These are phyloP conservation scores for Setomelanomma holmii DNA, from an alignment of 2,329 filamentous ascomycete genomes.

Conservation along the genomic window DNA sequence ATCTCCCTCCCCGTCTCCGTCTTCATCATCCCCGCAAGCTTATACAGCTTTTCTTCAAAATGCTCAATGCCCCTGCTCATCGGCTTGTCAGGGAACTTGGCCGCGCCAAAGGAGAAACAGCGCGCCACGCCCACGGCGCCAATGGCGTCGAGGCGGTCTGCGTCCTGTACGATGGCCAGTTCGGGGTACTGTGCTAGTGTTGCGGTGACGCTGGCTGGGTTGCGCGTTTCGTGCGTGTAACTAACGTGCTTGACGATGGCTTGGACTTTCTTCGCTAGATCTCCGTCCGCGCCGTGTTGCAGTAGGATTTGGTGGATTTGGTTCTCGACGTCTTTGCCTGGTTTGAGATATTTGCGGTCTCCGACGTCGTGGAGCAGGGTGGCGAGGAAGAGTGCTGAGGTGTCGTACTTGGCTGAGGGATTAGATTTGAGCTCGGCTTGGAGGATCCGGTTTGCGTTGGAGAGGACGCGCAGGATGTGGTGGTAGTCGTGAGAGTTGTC, in stretches of 20 bases:
- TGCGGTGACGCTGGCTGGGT: conserved; percentile 65
- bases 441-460: conserved; percentile 73
- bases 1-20: conserved; percentile 32
- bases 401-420: conserved; percentile 54
- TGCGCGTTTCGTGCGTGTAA: conserved; percentile 74
- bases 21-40: conserved; percentile 47
- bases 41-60: conserved; percentile 46
- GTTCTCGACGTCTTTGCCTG: conserved; percentile 63
- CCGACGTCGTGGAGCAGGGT: conserved; percentile 79
- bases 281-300: conserved; percentile 61
- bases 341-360: conserved; percentile 76
- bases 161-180: conserved; percentile 87
- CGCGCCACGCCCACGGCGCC: conserved; percentile 85
- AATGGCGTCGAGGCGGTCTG: conserved; percentile 89
- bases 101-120: conserved; percentile 76
- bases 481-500: conserved; percentile 89
- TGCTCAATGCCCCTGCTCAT: conserved; percentile 43
- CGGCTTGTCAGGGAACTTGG: conserved; percentile 31
- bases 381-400: conserved; percentile 68
- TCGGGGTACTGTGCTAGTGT: conserved; percentile 74
- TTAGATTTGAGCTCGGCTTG: conserved; percentile 53
- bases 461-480: conserved; percentile 81
- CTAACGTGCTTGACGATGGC: conserved; percentile 77
- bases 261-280: conserved; percentile 72
- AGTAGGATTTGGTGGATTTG: conserved; percentile 64